Percentiles rank a stretch among this genome's conserved stretches.
Evolutionary conservation across 1,139 yeast species (phyloP).

Genomic region (Suhomyces atakaporum): DNA sequence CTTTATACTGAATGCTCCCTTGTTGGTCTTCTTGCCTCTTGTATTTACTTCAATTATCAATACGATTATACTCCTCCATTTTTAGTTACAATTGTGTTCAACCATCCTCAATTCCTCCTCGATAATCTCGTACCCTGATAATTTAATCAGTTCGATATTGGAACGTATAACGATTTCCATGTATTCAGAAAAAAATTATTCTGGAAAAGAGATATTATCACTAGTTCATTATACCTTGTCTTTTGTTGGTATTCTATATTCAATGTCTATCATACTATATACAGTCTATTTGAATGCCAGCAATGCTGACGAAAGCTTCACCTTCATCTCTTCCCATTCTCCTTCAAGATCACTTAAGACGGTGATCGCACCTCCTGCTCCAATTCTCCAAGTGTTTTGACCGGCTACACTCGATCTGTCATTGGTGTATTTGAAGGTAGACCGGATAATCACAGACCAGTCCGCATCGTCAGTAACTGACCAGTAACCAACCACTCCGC

Average conservation of each 20-base stretch:
- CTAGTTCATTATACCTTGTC: no score
- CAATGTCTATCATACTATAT: background rate
- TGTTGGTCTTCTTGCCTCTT: no score
- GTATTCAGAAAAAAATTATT: no score
- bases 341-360: slow-evolving; percentile 77
- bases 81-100: no score
- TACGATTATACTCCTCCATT: no score
- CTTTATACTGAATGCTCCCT: no score
- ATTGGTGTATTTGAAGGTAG: slow-evolving; percentile 65
- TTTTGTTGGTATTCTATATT: slow-evolving; percentile 3
- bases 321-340: slow-evolving; percentile 91
- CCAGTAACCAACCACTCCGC: slow-evolving; percentile 97
- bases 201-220: no score
- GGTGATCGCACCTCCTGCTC: slow-evolving; percentile 99
- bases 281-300: slow-evolving; percentile 49
- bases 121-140: no score
- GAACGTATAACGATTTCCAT: no score
- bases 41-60: no score
- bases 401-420: slow-evolving; percentile 42
- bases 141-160: no score
- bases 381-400: slow-evolving; percentile 69
- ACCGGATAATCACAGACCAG: slow-evolving; percentile 94
- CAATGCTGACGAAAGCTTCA: slow-evolving; percentile 77
- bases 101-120: no score
- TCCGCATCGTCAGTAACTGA: slow-evolving; percentile 85